Conservation (phyloP, 192 early-diverging fungal genomes). For the Linnemannia zychae region DNA sequence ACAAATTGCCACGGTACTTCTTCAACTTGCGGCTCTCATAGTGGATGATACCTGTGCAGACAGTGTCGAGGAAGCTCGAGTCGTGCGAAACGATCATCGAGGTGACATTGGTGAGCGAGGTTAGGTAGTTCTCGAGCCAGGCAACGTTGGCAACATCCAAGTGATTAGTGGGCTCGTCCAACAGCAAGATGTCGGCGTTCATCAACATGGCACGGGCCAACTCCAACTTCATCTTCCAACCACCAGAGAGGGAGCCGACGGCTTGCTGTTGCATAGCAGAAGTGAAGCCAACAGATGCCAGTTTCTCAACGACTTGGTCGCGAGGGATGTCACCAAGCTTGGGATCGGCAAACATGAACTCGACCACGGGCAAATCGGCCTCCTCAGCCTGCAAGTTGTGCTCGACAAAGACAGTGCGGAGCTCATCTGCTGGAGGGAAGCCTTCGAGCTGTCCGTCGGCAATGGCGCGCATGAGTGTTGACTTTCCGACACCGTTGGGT, state of each 20-base stretch:
- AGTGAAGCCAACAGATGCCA: conserved; percentile 78
- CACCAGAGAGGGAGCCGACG: conserved; percentile 84
- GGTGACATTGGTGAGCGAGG: conserved; percentile 77
- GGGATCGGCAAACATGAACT: conserved; percentile 75
- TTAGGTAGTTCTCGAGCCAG: conserved; percentile 80
- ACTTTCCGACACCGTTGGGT: conserved; percentile 88
- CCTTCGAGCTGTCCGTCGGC: conserved; percentile 86
- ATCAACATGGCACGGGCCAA: conserved; percentile 89
- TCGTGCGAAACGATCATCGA: conserved; percentile 92
- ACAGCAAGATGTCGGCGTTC: conserved; percentile 86
- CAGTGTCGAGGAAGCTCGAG: conserved; percentile 84
- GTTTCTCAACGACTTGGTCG: conserved; percentile 58
- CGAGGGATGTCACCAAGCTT: conserved; percentile 69
- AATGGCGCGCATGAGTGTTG: conserved; percentile 89
- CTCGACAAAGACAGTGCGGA: conserved; percentile 87
- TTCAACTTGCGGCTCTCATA: conserved; percentile 87
- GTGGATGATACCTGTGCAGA: conserved; percentile 88
- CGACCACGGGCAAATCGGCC: conserved; percentile 76
- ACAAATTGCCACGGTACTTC: conserved; percentile 81
- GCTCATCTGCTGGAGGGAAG: conserved; percentile 81
- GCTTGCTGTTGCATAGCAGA: conserved; percentile 68
- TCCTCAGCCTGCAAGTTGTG: conserved; percentile 81
- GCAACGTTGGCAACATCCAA: conserved; percentile 77
- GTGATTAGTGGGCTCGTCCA: conserved; percentile 91
- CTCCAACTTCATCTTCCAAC: conserved; percentile 94